Base-by-base conservation (phyloP, 148 eudicot species). In the Cornus kousa region DNA sequence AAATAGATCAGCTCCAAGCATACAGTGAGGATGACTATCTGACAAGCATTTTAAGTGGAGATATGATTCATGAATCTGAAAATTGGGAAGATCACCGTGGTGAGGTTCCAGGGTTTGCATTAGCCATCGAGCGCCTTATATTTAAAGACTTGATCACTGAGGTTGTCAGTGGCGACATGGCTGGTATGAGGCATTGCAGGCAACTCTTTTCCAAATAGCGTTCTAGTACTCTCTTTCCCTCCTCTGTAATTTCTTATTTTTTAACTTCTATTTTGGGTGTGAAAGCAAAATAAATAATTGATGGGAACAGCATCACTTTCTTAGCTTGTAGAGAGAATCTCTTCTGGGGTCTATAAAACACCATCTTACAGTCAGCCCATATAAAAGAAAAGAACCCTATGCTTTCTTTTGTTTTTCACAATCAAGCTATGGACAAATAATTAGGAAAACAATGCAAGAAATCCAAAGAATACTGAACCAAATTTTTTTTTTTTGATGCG, bases 71-170 rank as follows among this genome's bases (percentile, higher is more conserved):
- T 57, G 0, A 43, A 43, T 43, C 7, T 43, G 85, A 73, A 67
- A 81, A 80, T 60, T 92, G 94, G 97, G 71, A 57, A 59, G 79
- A 78, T 31, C 67, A 71, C 78, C 67, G 75, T 62, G 48, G 77
- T 77, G 93, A 89, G 78, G 81, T 84, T 79, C 87, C 97, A 71
- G 87, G 89, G n/a, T 37, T 92, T 76, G 91, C 88, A 23, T 85
- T 94, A 85, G 94, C 87, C 77, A 88, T 94, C 67, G 97, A 92
- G 81, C 87, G 97, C 20, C 74, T 89, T 69, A 88, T 94, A 46
- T 90, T 90, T 80, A 94, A 89, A 81, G 98, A 94, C 79, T 83
- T 92, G 82, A 88, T 94, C 9, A 78, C 65, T 19, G 94, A 94
- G 83, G 86, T 88, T 24, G 78, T 91, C 67, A 83, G 77, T 43